These are phyloP conservation scores for Eucalyptus sp. DNA, from an alignment of 345 rosid genomes.

Conservation along the genomic window DNA sequence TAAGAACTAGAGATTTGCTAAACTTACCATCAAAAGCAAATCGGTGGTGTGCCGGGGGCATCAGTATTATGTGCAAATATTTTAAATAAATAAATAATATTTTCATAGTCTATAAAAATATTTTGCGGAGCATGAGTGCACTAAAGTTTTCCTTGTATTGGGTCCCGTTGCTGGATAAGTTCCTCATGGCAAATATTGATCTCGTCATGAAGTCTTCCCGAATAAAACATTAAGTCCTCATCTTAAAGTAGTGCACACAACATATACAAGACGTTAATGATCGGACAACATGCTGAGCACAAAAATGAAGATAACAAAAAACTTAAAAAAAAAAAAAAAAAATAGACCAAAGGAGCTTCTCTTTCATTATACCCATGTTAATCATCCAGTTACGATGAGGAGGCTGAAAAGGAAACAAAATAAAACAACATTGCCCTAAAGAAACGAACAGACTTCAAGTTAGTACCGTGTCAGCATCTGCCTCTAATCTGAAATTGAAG, in stretches of 20 bases:
- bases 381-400: constrained; percentile 2
- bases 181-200: neutral
- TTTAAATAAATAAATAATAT: neutral
- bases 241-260: neutral
- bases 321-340: neutral
- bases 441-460: neutral
- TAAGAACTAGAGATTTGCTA: neutral
- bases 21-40: neutral
- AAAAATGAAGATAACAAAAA: neutral
- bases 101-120: neutral
- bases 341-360: constrained; percentile 3
- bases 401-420: neutral
- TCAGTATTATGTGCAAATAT: neutral
- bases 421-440: neutral
- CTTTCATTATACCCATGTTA: constrained; percentile 7
- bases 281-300: neutral
- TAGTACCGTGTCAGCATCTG: constrained; percentile 15
- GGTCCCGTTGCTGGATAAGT: neutral
- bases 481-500: neutral
- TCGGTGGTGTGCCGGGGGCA: neutral
- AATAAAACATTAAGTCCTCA: neutral
- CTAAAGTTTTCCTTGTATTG: neutral
- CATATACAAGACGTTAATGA: neutral
- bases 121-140: neutral
- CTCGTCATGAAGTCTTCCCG: neutral